Evolutionary conservation across 495 filamentous ascomycete species (phyloP).

Genomic region (Aspergillus egyptiacus): DNA sequence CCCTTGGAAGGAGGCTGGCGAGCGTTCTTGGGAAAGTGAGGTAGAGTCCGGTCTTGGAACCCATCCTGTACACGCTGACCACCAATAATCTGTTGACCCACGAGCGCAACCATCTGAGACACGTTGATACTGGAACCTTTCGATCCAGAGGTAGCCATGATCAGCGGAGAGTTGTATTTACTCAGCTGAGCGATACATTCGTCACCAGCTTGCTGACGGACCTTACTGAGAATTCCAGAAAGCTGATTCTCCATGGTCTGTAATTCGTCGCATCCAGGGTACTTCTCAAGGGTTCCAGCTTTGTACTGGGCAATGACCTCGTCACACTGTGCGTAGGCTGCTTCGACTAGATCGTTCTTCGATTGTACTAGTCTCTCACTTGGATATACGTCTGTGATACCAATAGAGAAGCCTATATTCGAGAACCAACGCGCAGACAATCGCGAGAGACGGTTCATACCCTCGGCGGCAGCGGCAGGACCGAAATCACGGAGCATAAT

Average conservation of each 20-base stretch:
- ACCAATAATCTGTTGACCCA: slow-evolving; percentile 95
- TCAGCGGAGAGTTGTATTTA: slow-evolving; percentile 84
- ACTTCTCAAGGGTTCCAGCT: slow-evolving; percentile 69
- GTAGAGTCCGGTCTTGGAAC: slow-evolving; percentile 90
- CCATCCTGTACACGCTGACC: slow-evolving; percentile 91
- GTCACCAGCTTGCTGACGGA: slow-evolving; percentile 83
- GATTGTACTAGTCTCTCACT: slow-evolving; percentile 56
- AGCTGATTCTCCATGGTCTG: slow-evolving; percentile 86
- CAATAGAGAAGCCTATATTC: slow-evolving; percentile 92
- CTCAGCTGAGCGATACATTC: slow-evolving; percentile 86
- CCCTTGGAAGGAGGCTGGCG: slow-evolving; percentile 89
- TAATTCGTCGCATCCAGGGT: slow-evolving; percentile 82
- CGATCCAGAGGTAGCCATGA: slow-evolving; percentile 96
- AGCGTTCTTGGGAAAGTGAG: slow-evolving; percentile 91
- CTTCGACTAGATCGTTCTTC: slow-evolving; percentile 69
- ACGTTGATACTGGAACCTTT: slow-evolving; percentile 98
- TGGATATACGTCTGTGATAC: slow-evolving; percentile 89
- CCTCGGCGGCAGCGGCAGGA: slow-evolving; percentile 76
- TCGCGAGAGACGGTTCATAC: slow-evolving; percentile 92
- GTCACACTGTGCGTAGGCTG: slow-evolving; percentile 76
- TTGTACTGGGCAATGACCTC: slow-evolving; percentile 78
- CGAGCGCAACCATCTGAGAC: slow-evolving; percentile 95
- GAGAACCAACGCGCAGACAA: slow-evolving; percentile 83
- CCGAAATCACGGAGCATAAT: slow-evolving; percentile 93
- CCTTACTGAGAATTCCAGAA: slow-evolving; percentile 83